phyloP scores from a whole-genome alignment of 495 filamentous ascomycete genomes.

The Talaromyces adpressus region DNA sequence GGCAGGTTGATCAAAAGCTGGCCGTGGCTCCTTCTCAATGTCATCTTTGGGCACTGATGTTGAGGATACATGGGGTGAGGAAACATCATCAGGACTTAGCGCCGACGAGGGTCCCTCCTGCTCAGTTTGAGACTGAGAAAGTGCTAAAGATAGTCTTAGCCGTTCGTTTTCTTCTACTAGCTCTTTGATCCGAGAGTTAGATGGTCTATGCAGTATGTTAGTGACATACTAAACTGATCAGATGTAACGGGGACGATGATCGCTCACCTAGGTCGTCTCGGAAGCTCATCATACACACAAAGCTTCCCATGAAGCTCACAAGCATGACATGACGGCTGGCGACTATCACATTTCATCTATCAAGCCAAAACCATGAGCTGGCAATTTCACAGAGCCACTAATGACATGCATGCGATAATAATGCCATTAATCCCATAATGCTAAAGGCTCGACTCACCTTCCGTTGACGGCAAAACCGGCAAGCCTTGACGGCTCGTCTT shows the following conservation, averaged over 20 bases:
- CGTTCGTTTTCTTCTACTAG: slow-evolving; percentile 21
- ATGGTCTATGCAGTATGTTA: slow-evolving; percentile 14
- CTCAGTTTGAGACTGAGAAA: slow-evolving; percentile 5
- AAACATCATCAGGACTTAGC: not conserved
- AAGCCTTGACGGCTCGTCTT: slow-evolving; percentile 20
- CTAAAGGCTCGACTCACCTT: slow-evolving; percentile 15
- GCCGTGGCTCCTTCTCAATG: not conserved
- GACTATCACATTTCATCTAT: slow-evolving; percentile 25
- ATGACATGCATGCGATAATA: not conserved
- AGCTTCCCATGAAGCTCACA: slow-evolving; percentile 10
- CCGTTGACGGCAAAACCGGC: slow-evolving; percentile 22
- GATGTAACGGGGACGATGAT: not conserved
- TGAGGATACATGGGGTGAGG: not conserved
- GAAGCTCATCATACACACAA: slow-evolving; percentile 5
- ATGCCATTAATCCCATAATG: not conserved
- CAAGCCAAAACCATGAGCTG: not conserved
- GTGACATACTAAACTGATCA: not conserved
- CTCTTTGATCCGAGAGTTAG: slow-evolving; percentile 21
- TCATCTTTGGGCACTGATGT: not conserved
- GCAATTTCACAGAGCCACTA: not conserved
- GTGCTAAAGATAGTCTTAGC: slow-evolving; percentile 13
- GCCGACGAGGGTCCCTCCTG: not conserved
- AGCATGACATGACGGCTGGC: slow-evolving; percentile 19
- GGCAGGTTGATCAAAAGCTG: not conserved
- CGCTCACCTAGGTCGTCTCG: slow-evolving; percentile 1